phyloP scores from a whole-genome alignment of 805 yeast species.

The Saturnispora zaruensis region DNA sequence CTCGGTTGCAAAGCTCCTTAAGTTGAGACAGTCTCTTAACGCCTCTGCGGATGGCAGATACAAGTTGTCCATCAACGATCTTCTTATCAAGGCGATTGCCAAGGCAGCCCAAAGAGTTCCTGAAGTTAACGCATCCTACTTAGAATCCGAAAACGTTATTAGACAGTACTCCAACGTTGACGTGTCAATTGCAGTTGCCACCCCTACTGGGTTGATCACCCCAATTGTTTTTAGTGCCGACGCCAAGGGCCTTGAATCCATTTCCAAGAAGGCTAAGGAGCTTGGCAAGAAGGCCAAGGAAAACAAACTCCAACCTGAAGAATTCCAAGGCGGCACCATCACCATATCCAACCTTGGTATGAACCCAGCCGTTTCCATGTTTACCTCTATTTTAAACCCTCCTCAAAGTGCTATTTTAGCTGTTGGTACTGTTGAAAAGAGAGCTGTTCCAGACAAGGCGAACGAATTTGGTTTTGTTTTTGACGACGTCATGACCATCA shows the following conservation, averaged over 20 bases:
- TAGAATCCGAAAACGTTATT: slow-evolving; percentile 79
- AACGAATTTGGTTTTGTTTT: slow-evolving; percentile 88
- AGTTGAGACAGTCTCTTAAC: slow-evolving; percentile 85
- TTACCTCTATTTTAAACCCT: slow-evolving; percentile 96
- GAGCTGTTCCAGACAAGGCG: slow-evolving; percentile 86
- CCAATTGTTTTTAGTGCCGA: slow-evolving; percentile 91
- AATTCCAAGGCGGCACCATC: slow-evolving; percentile 98
- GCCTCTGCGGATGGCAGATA: slow-evolving; percentile 76
- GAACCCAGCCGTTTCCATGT: slow-evolving; percentile 87
- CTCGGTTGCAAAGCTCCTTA: slow-evolving; percentile 81
- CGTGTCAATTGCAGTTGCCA: slow-evolving; percentile 97
- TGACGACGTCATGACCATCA: slow-evolving; percentile 82
- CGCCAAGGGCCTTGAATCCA: slow-evolving; percentile 72
- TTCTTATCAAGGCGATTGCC: slow-evolving; percentile 89
- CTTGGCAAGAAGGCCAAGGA: slow-evolving; percentile 94
- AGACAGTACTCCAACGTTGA: slow-evolving; percentile 90
- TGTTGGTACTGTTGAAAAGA: slow-evolving; percentile 85
- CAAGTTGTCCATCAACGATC: slow-evolving; percentile 89
- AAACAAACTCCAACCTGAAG: slow-evolving; percentile 89
- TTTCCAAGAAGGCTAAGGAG: slow-evolving; percentile 80
- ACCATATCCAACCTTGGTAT: slow-evolving; percentile 98
- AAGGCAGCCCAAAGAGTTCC: slow-evolving; percentile 87
- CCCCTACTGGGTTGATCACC: slow-evolving; percentile 94
- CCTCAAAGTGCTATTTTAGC: slow-evolving; percentile 95
- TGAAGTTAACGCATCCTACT: slow-evolving; percentile 89